These are phyloP conservation scores for Globisporangium cylindrosporum DNA, from an alignment of 352 stramenopile genomes.

Conservation along the genomic window DNA sequence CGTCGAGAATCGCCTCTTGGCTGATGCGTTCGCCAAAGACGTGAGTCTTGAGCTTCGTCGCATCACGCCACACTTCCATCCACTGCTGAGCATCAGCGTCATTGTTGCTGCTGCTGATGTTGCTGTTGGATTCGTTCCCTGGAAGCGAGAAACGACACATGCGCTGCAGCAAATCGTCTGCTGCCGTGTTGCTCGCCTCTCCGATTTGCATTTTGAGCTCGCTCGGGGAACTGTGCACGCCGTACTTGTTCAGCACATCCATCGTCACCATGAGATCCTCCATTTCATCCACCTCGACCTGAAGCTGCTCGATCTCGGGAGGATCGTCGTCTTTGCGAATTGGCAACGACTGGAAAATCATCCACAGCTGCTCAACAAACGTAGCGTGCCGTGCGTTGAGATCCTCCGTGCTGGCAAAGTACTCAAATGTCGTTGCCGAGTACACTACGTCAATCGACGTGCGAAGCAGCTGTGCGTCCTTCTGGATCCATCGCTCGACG, in stretches of 20 bases:
- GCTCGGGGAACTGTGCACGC: conserved; percentile 31
- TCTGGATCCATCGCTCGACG: conserved; percentile 59
- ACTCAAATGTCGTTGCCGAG: not conserved
- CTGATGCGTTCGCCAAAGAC: conserved; percentile 58
- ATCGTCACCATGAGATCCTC: conserved; percentile 72
- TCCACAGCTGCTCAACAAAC: conserved; percentile 63
- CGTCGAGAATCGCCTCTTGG: conserved; percentile 52
- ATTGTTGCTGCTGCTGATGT: conserved; percentile 5
- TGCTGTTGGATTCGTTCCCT: not conserved
- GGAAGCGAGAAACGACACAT: conserved; percentile 49
- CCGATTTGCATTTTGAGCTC: conserved; percentile 22
- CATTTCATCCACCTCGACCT: conserved; percentile 70
- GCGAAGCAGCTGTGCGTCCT: conserved; percentile 43
- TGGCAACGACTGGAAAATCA: conserved; percentile 73
- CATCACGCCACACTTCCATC: conserved; percentile 59
- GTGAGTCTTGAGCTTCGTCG: conserved; percentile 67
- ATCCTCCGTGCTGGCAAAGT: not conserved
- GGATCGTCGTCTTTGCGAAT: conserved; percentile 56
- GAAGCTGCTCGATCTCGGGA: conserved; percentile 48
- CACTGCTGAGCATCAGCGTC: conserved; percentile 25
- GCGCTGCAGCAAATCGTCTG: conserved; percentile 32
- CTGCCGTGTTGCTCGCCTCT: conserved; percentile 5
- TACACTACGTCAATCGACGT: conserved; percentile 58
- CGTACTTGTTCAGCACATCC: conserved; percentile 65
- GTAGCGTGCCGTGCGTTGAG: conserved; percentile 15